Evolutionary conservation across 75 land plant genomes (phyloP).

Genomic region (Ceratopteris richardii): DNA sequence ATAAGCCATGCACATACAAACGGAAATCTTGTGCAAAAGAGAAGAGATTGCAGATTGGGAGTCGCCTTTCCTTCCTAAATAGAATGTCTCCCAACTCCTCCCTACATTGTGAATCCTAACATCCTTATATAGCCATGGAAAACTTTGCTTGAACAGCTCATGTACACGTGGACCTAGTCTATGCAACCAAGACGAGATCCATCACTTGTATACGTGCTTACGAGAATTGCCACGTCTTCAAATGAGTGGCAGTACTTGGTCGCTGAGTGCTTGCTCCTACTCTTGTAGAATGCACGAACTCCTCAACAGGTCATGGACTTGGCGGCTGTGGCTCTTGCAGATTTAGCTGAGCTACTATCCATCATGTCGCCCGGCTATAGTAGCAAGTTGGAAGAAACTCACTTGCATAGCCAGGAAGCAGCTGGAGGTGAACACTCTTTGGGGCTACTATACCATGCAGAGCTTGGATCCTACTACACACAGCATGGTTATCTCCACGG

Average conservation of each 20-base stretch:
- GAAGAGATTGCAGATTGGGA: no score
- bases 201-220: slow-evolving; percentile 28
- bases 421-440: slow-evolving; percentile 26
- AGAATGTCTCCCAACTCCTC: no score
- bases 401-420: slow-evolving; percentile 14
- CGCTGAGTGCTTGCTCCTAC: slow-evolving; percentile 57
- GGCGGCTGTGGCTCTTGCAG: slow-evolving; percentile 28
- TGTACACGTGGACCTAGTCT: no score
- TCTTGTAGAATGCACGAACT: slow-evolving; percentile 43
- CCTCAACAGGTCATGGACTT: slow-evolving; percentile 39
- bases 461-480: slow-evolving; percentile 17
- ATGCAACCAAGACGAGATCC: background rate
- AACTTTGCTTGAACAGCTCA: no score
- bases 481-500: slow-evolving; percentile 27
- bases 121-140: no score
- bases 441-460: slow-evolving; percentile 30
- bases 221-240: slow-evolving; percentile 56
- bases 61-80: no score
- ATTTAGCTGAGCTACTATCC: slow-evolving; percentile 45
- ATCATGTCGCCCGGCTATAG: slow-evolving; percentile 8
- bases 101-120: no score
- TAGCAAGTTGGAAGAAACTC: no score
- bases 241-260: slow-evolving; percentile 84
- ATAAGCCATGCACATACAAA: no score
- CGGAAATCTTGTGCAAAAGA: no score